These are phyloP conservation scores for Plectosphaerella sp. DNA, from an alignment of 2,329 filamentous ascomycete genomes.

Conservation along the genomic window DNA sequence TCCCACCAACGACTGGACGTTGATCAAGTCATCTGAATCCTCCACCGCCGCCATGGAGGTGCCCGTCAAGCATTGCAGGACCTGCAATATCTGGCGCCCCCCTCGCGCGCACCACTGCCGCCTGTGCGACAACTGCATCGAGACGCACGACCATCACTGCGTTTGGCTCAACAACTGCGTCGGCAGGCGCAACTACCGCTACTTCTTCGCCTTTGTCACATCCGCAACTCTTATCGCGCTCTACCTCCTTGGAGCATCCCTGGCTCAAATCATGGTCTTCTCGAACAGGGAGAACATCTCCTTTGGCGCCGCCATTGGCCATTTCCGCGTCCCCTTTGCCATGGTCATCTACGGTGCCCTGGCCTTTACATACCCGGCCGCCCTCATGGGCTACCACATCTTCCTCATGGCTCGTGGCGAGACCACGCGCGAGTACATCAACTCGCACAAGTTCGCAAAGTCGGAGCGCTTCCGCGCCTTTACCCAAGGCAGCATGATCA, in stretches of 20 bases:
- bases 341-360: slow-evolving; percentile 82
- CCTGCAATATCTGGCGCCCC: slow-evolving; percentile 95
- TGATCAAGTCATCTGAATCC: slow-evolving; percentile 75
- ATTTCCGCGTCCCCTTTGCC: slow-evolving; percentile 77
- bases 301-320: slow-evolving; percentile 64
- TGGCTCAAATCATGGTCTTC: slow-evolving; percentile 79
- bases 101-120: slow-evolving; percentile 95
- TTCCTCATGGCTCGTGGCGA: slow-evolving; percentile 89
- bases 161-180: slow-evolving; percentile 99
- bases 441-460: slow-evolving; percentile 91
- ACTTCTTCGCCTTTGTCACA: slow-evolving; percentile 89
- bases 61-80: slow-evolving; percentile 96
- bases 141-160: slow-evolving; percentile 96
- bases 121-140: slow-evolving; percentile 93
- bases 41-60: slow-evolving; percentile 91
- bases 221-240: slow-evolving; percentile 71
- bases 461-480: slow-evolving; percentile 90
- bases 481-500: slow-evolving; percentile 68
- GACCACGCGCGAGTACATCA: slow-evolving; percentile 93
- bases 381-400: slow-evolving; percentile 82
- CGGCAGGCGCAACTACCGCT: slow-evolving; percentile 94
- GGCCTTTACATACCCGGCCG: slow-evolving; percentile 73
- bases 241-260: slow-evolving; percentile 70
- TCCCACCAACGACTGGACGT: slow-evolving; percentile 87
- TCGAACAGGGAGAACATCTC: slow-evolving; percentile 56